Conservation (phyloP, 164 flowering plant genomes). For the Platanus orientalis region DNA sequence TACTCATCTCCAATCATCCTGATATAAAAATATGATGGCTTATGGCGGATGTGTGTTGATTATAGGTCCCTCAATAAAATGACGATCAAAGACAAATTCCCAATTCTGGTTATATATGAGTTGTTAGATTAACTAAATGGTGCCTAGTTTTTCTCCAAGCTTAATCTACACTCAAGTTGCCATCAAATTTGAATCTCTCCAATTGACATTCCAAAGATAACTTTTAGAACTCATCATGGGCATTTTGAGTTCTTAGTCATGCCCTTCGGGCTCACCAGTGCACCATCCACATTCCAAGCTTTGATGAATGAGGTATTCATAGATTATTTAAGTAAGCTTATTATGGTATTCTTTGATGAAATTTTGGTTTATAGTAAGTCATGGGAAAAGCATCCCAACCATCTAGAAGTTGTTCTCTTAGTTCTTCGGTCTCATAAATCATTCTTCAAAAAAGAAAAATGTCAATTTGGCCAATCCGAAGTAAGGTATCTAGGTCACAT, state of each 20-base stretch:
- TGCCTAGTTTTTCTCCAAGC: not conserved
- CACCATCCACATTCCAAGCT: not conserved
- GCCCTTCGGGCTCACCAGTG: slow-evolving; percentile 8
- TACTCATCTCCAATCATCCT: not conserved
- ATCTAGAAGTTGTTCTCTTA: too few species aligned
- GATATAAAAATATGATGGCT: slow-evolving; percentile 1
- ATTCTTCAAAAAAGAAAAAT: too few species aligned
- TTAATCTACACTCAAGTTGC: slow-evolving; percentile 10
- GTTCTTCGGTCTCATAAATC: too few species aligned
- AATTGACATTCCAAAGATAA: not conserved
- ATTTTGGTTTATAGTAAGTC: not conserved
- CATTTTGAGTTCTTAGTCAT: slow-evolving; percentile 11
- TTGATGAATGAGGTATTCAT: not conserved
- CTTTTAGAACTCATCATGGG: not conserved
- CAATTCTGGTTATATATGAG: not conserved
- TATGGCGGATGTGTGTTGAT: not conserved
- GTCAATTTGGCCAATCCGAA: too few species aligned
- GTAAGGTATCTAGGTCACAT: too few species aligned
- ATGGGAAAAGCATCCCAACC: too few species aligned
- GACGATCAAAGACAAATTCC: slow-evolving; percentile 4
- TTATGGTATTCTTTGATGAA: slow-evolving; percentile 5
- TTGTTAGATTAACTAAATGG: not conserved
- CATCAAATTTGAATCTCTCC: slow-evolving; percentile 4
- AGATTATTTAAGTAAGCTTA: not conserved
- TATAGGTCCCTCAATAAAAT: slow-evolving; percentile 1